A percentile compares a stretch with the other conserved stretches of the same genome.
Evolutionary conservation across 192 early-diverging fungal species (phyloP).

Genomic region (Umbelopsis sp.): DNA sequence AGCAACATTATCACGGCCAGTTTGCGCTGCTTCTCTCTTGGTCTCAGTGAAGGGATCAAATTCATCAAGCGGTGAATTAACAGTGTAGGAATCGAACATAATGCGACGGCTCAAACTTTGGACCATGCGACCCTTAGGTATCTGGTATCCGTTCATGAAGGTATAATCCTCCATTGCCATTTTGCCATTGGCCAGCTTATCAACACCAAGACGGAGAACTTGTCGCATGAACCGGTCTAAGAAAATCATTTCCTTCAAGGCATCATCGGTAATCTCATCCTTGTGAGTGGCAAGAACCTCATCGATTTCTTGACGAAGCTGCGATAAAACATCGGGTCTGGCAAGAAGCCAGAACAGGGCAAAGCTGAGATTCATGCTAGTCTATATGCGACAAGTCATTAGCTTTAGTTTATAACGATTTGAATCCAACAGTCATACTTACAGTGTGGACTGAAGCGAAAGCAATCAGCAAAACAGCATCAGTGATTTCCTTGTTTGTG

Average conservation of each 20-base stretch:
- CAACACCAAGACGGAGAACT: slow-evolving; percentile 25
- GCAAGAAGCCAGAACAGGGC: slow-evolving; percentile 23
- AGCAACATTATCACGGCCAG: slow-evolving; percentile 16
- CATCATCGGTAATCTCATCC: slow-evolving; percentile 12
- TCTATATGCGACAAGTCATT: neutral
- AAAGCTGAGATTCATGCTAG: slow-evolving; percentile 13
- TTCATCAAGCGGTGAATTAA: neutral
- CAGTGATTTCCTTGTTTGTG: slow-evolving; percentile 18
- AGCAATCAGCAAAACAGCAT: slow-evolving; percentile 22
- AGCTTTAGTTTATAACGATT: neutral
- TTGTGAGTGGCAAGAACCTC: neutral
- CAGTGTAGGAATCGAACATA: slow-evolving; percentile 19
- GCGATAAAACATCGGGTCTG: slow-evolving; percentile 21
- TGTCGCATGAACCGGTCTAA: slow-evolving; percentile 30
- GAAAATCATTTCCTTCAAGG: slow-evolving; percentile 24
- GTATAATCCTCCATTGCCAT: slow-evolving; percentile 20
- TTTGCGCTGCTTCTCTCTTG: slow-evolving; percentile 1
- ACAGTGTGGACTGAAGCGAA: slow-evolving; percentile 33
- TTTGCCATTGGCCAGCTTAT: slow-evolving; percentile 25
- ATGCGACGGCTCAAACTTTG: slow-evolving; percentile 18
- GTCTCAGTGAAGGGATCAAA: slow-evolving; percentile 20
- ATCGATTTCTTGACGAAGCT: slow-evolving; percentile 25
- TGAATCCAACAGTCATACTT: neutral
- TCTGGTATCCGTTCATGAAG: slow-evolving; percentile 30
- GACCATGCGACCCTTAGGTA: slow-evolving; percentile 27